These are phyloP conservation scores for Vaccinium corymbosum DNA, from an alignment of 148 eudicot genomes.

Conservation along the genomic window DNA sequence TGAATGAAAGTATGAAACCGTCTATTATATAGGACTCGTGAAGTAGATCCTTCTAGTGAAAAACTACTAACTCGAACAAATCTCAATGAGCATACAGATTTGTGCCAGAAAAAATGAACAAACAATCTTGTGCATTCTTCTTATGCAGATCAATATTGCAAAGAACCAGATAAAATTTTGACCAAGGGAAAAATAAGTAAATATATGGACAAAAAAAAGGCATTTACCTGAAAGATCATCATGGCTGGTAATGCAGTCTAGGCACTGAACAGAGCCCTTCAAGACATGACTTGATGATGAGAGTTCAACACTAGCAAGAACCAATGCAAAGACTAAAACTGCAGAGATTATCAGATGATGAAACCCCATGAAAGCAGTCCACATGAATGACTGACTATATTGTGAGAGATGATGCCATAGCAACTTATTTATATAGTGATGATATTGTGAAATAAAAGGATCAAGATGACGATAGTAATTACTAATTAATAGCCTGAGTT, in stretches of 20 bases:
- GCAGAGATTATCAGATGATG: conserved; percentile 24
- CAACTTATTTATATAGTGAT: background rate
- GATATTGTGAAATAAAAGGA: background rate
- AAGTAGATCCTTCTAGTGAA: too few relatives aligned
- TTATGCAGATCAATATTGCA: too few relatives aligned
- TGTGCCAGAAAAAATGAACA: too few relatives aligned
- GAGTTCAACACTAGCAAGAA: conserved; percentile 31
- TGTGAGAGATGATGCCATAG: background rate
- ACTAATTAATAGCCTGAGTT: conserved; percentile 28
- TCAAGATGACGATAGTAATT: conserved; percentile 22
- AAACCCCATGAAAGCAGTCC: conserved; percentile 27
- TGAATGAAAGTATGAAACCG: too few relatives aligned
- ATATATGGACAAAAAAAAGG: too few relatives aligned
- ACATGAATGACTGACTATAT: too few relatives aligned
- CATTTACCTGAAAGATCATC: conserved; percentile 47
- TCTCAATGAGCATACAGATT: too few relatives aligned
- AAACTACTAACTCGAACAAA: too few relatives aligned
- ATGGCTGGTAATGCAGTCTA: conserved; percentile 38
- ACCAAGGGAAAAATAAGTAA: too few relatives aligned
- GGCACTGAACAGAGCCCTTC: conserved; percentile 53
- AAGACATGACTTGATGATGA: conserved; percentile 27
- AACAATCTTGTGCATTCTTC: too few relatives aligned
- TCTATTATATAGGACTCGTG: too few relatives aligned
- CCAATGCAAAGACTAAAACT: conserved; percentile 29
- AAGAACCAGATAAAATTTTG: too few relatives aligned